Evolutionary conservation across 129 eudicot genomes (phyloP).

Genomic region (Centaurea solstitialis): DNA sequence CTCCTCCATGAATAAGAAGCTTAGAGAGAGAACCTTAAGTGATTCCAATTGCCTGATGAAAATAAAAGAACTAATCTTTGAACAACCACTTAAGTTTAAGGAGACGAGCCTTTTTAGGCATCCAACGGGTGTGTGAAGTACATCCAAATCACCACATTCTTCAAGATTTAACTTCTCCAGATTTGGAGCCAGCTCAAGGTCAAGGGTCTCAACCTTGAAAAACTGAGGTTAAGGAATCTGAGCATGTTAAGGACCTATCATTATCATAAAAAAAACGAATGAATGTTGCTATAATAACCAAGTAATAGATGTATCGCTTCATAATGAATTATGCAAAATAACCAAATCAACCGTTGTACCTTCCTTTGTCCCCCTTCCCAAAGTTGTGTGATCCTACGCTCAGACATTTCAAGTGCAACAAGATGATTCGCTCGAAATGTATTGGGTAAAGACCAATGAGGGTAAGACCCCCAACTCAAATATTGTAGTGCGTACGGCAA

Average conservation of each 20-base stretch:
- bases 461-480: constrained; percentile 3
- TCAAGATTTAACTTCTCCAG: constrained; percentile 18
- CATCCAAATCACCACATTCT: too few species aligned
- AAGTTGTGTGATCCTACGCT: constrained; percentile 1
- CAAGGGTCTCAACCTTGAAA: too few species aligned
- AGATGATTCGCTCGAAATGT: constrained; percentile 5
- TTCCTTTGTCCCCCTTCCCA: constrained; percentile 13
- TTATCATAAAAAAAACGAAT: background rate
- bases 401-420: constrained; percentile 7
- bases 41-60: constrained; percentile 2
- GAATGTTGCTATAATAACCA: background rate
- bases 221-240: background rate
- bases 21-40: constrained; percentile 1
- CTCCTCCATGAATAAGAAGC: background rate
- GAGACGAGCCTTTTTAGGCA: too few species aligned
- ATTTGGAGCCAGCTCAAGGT: constrained; percentile 2
- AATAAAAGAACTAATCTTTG: constrained; percentile 1
- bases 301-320: background rate
- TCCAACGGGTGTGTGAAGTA: too few species aligned
- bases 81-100: too few species aligned
- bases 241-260: constrained; percentile 5
- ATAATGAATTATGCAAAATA: background rate
- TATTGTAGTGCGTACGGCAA: background rate
- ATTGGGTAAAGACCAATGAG: constrained; percentile 3
- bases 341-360: background rate